phyloP scores from a whole-genome alignment of 2,329 filamentous ascomycete species.

The Aspergillus ustus region DNA sequence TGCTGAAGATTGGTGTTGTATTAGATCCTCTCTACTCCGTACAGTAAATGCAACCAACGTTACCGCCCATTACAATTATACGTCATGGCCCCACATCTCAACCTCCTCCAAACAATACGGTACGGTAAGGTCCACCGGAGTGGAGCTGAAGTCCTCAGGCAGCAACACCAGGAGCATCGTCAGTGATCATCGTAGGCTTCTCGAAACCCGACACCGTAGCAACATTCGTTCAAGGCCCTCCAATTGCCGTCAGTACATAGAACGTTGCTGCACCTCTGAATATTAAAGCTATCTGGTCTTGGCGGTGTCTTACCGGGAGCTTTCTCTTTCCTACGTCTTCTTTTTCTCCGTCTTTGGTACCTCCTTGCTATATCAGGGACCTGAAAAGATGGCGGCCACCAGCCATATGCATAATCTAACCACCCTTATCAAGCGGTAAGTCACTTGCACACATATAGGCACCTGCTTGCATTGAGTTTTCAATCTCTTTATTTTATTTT shows the following conservation, averaged over 20 bases:
- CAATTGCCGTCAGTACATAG: not conserved
- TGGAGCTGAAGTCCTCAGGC: slow-evolving; percentile 26
- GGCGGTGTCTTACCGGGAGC: no score
- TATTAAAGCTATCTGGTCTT: no score
- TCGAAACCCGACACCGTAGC: slow-evolving; percentile 24
- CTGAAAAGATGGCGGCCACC: slow-evolving; percentile 63
- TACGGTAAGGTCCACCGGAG: slow-evolving; percentile 28
- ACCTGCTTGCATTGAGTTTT: not conserved
- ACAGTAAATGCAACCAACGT: slow-evolving; percentile 1
- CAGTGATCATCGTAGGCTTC: slow-evolving; percentile 19
- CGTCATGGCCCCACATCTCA: slow-evolving; percentile 20
- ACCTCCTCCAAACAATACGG: slow-evolving; percentile 16
- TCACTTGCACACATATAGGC: slow-evolving; percentile 18
- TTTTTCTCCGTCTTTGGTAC: slow-evolving; percentile 45
- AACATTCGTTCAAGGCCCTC: not conserved
- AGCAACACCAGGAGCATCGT: slow-evolving; percentile 27
- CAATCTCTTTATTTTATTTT: no score
- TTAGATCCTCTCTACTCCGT: no score
- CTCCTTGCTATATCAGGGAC: slow-evolving; percentile 14
- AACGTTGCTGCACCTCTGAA: not conserved
- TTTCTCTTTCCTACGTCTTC: slow-evolving; percentile 31
- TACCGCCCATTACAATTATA: slow-evolving; percentile 24
- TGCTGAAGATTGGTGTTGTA: not conserved
- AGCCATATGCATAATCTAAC: slow-evolving; percentile 95
- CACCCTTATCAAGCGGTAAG: slow-evolving; percentile 96